phyloP scores from a whole-genome alignment of 2,329 filamentous ascomycete genomes.

The Verticillium dahliae region DNA sequence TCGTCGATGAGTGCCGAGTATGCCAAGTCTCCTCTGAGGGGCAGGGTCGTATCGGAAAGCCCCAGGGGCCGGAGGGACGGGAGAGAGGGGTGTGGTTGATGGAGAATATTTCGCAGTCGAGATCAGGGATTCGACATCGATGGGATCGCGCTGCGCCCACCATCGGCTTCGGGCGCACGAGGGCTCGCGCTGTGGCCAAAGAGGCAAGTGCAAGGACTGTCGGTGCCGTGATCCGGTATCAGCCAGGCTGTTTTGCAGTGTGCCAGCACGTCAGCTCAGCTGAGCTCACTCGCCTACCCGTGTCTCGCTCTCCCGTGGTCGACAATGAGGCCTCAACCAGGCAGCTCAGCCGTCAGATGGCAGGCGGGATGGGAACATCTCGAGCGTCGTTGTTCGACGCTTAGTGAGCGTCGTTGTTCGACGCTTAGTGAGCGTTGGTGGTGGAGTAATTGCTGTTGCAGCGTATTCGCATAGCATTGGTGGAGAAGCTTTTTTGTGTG shows the following conservation, averaged over 20 bases:
- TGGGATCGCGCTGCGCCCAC: neutral
- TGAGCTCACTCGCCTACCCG: neutral
- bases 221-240: neutral
- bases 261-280: neutral
- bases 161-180: neutral
- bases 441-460: neutral
- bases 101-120: neutral
- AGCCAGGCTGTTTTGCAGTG: neutral
- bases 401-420: no score
- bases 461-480: neutral
- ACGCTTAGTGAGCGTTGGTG: neutral
- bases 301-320: neutral
- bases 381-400: no score
- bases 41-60: neutral
- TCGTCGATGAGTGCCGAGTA: neutral
- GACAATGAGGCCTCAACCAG: no score
- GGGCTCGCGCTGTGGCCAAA: neutral
- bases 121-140: neutral
- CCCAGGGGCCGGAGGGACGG: neutral
- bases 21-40: neutral
- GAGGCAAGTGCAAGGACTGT: neutral
- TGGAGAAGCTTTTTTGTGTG: neutral
- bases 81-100: neutral
- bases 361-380: no score
- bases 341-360: no score